Conservation (phyloP, 768 basidiomycete species). For the Suillus luteus region DNA sequence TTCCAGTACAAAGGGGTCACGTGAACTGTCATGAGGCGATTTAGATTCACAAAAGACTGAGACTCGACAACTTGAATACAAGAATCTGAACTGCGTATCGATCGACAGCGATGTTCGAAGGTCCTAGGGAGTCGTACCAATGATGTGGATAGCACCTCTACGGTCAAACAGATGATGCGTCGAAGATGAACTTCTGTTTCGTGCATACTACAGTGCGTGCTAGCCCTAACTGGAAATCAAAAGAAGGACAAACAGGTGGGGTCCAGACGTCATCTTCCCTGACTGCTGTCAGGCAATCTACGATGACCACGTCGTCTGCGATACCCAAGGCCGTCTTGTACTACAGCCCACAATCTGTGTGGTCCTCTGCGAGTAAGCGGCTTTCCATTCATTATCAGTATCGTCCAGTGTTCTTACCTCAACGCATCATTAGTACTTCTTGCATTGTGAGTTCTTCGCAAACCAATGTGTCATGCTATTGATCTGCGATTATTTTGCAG, state of each 20-base stretch:
- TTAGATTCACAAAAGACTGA: neutral
- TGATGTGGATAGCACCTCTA: neutral
- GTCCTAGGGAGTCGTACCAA: neutral
- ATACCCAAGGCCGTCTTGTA: conserved; percentile 84
- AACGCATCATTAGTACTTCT: conserved; percentile 45
- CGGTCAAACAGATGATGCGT: neutral
- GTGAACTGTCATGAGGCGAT: conserved; percentile 15
- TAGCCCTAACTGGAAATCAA: conserved; percentile 10
- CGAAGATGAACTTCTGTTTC: neutral
- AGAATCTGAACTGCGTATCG: neutral
- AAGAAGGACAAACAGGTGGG: conserved; percentile 11
- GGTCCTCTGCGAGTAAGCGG: conserved; percentile 63
- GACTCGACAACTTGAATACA: neutral
- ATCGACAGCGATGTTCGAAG: neutral
- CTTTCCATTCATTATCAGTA: neutral
- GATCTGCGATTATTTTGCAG: conserved; percentile 28
- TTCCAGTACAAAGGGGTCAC: conserved; percentile 30
- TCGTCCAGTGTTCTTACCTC: conserved; percentile 6
- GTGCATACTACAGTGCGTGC: neutral
- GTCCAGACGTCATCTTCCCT: conserved; percentile 6
- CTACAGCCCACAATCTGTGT: conserved; percentile 58
- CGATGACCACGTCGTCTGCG: conserved; percentile 20
- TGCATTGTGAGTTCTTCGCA: conserved; percentile 47
- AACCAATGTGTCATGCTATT: conserved; percentile 1
- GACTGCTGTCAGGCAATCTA: conserved; percentile 1